Conservation (phyloP, 495 filamentous ascomycete genomes). For the Podospora pseudocomata region DNA sequence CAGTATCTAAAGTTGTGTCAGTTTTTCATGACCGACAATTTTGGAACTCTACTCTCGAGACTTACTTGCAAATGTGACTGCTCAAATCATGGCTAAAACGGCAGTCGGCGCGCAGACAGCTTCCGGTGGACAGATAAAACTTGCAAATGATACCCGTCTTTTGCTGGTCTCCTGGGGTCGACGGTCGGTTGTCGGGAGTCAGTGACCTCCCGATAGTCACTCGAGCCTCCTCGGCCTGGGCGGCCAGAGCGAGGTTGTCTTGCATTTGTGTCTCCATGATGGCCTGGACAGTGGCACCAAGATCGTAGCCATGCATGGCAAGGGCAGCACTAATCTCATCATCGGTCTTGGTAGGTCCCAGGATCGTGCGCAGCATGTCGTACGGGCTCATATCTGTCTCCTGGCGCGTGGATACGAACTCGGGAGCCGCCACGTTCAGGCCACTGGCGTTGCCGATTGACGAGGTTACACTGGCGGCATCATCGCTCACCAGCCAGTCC, state of each 20-base stretch:
- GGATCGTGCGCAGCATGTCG: conserved; percentile 93
- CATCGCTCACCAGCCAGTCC: conserved; percentile 94
- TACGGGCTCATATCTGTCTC: conserved; percentile 93
- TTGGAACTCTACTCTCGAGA: conserved; percentile 19
- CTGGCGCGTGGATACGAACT: conserved; percentile 63
- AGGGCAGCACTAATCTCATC: conserved; percentile 91
- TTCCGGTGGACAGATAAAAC: conserved; percentile 88
- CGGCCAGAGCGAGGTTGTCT: conserved; percentile 39
- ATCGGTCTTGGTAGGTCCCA: conserved; percentile 83
- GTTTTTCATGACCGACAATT: background rate
- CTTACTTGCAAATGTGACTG: conserved; percentile 97
- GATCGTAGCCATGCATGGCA: conserved; percentile 85
- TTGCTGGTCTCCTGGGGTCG: conserved; percentile 66
- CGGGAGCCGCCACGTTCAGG: conserved; percentile 70
- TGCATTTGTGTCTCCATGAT: conserved; percentile 65
- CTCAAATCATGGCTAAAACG: conserved; percentile 95
- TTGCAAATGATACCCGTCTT: conserved; percentile 89
- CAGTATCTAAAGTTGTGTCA: conserved; percentile 63
- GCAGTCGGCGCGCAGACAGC: conserved; percentile 92
- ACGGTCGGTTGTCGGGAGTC: conserved; percentile 63
- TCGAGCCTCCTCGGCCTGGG: conserved; percentile 47
- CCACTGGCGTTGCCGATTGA: conserved; percentile 60
- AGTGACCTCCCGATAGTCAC: conserved; percentile 88
- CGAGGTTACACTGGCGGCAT: conserved; percentile 74
- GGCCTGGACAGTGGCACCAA: conserved; percentile 80